Base-by-base conservation (phyloP, 225 moss, liverwort and hornwort genomes). In the Antitrichia curtipendula region DNA sequence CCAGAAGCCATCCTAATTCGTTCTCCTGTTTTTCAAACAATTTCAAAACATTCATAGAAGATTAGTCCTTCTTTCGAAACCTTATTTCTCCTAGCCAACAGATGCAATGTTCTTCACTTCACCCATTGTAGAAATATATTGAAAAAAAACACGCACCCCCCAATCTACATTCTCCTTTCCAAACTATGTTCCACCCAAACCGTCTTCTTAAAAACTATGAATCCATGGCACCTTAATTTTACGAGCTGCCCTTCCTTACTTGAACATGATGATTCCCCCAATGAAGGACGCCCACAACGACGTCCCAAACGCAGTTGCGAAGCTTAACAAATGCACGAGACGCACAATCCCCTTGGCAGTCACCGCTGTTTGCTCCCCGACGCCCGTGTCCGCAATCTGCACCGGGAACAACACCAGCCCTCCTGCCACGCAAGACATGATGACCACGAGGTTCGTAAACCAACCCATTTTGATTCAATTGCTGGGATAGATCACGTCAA, bases 231-330 rank as follows among this genome's bases (percentile, higher is more conserved):
- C 7, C 78, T 27, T 38, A 38, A 11, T 14, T n/a, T 53, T 2
- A 21, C 16, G 57, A 65, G 47, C 14, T 43, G 58, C 45, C 60
- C 62, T 81, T 81, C n/a, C 90, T 54, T 74, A 98, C 98, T 94
- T 96, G 94, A 89, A 96, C 98, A 98, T 96, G 89, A 98, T 95
- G 90, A 98, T 90, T 61, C 95, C 98, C 47, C 96, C 98, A 38
- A 98, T 92, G 92, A 98, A 96, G 84, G 94, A 88, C 53, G 92
- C 95, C 98, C 98, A 98, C 11, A 96, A 70, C 18, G 95, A 89
- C 43, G 94, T 84, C 47, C 96, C 98, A 34, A 98, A 95, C 81
- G 93, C 91, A 66, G 96, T 95, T 0, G 98, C 90, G 80, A 96
- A 98, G 72, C 92, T 90, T 36, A 92, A 58, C 86, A 98, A 85